A percentile compares a stretch with the other conserved stretches of the same genome.
Evolutionary conservation across 1,284 basidiomycete species (phyloP).

Genomic region (Trichosporon sp.): DNA sequence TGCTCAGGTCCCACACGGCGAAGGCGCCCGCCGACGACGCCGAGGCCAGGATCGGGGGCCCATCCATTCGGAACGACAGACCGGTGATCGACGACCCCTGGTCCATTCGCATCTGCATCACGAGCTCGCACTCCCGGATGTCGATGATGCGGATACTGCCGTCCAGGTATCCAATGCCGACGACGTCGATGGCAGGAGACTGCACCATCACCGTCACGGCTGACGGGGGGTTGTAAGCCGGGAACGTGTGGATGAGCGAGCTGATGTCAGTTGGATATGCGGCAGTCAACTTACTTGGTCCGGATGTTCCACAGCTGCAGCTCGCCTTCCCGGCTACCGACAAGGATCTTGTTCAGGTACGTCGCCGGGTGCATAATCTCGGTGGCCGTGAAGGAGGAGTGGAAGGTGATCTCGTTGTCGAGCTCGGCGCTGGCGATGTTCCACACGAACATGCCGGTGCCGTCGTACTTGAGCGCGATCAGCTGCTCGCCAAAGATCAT

Average conservation of each 20-base stretch:
- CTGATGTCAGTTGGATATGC: slow-evolving; percentile 36
- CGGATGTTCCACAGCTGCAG: slow-evolving; percentile 94
- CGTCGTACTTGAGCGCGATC: slow-evolving; percentile 77
- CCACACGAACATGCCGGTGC: slow-evolving; percentile 79
- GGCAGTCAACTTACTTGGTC: slow-evolving; percentile 63
- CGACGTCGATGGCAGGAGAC: slow-evolving; percentile 92
- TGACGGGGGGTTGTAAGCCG: slow-evolving; percentile 52
- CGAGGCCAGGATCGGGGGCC: slow-evolving; percentile 81
- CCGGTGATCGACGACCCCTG: slow-evolving; percentile 70
- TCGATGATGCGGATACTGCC: slow-evolving; percentile 89
- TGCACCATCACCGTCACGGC: slow-evolving; percentile 80
- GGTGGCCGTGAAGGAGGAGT: slow-evolving; percentile 71
- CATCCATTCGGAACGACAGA: slow-evolving; percentile 85
- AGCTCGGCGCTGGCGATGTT: slow-evolving; percentile 62
- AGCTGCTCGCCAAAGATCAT: slow-evolving; percentile 78
- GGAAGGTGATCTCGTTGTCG: slow-evolving; percentile 63
- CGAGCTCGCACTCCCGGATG: slow-evolving; percentile 80
- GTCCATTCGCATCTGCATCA: slow-evolving; percentile 82
- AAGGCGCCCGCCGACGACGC: slow-evolving; percentile 83
- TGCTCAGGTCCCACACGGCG: slow-evolving; percentile 86
- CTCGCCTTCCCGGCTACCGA: slow-evolving; percentile 77
- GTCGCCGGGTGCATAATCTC: slow-evolving; percentile 89
- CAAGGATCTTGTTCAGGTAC: slow-evolving; percentile 92
- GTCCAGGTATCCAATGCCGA: slow-evolving; percentile 85
- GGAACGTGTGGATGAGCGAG: slow-evolving; percentile 59